These are phyloP conservation scores for Rugosomyces carneus DNA, from an alignment of 1,284 basidiomycete genomes.

Conservation along the genomic window DNA sequence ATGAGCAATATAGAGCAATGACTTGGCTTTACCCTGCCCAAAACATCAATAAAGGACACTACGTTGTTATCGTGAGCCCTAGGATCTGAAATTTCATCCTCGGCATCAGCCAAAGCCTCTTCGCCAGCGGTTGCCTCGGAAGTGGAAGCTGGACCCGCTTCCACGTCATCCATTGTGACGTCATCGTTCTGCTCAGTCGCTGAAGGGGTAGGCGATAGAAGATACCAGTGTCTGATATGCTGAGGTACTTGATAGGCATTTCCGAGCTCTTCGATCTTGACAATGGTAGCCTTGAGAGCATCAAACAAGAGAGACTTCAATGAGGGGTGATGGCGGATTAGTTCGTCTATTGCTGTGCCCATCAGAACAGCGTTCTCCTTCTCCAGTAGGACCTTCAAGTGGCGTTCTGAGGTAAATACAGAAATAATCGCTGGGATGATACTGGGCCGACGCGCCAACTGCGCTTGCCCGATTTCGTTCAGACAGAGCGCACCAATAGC, in stretches of 20 bases:
- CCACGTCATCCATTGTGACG: slow-evolving; percentile 50
- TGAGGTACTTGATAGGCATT: slow-evolving; percentile 58
- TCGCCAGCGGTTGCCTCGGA: slow-evolving; percentile 16
- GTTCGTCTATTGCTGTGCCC: slow-evolving; percentile 89
- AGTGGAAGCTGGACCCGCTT: slow-evolving; percentile 15
- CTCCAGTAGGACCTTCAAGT: slow-evolving; percentile 84
- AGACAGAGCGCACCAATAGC: slow-evolving; percentile 97
- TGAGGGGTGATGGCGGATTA: slow-evolving; percentile 92
- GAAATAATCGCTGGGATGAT: slow-evolving; percentile 83
- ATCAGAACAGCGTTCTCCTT: slow-evolving; percentile 90
- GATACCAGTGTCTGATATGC: slow-evolving; percentile 63
- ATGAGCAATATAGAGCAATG: not conserved
- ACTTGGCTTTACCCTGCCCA: slow-evolving; percentile 55
- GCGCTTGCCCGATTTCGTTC: slow-evolving; percentile 85
- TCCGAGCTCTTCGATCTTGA: slow-evolving; percentile 71
- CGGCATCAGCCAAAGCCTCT: slow-evolving; percentile 18
- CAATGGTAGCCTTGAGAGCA: slow-evolving; percentile 63
- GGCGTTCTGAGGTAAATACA: slow-evolving; percentile 81
- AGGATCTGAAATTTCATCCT: slow-evolving; percentile 29
- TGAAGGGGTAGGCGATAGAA: slow-evolving; percentile 36
- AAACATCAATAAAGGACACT: slow-evolving; percentile 70
- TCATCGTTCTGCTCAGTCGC: slow-evolving; percentile 27
- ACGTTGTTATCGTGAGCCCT: slow-evolving; percentile 68
- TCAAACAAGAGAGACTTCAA: slow-evolving; percentile 80
- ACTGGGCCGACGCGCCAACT: slow-evolving; percentile 68